A percentile compares a stretch with the other conserved stretches of the same genome.
phyloP scores from a whole-genome alignment of 2,329 filamentous ascomycete species.

The Cladosporium sp. region DNA sequence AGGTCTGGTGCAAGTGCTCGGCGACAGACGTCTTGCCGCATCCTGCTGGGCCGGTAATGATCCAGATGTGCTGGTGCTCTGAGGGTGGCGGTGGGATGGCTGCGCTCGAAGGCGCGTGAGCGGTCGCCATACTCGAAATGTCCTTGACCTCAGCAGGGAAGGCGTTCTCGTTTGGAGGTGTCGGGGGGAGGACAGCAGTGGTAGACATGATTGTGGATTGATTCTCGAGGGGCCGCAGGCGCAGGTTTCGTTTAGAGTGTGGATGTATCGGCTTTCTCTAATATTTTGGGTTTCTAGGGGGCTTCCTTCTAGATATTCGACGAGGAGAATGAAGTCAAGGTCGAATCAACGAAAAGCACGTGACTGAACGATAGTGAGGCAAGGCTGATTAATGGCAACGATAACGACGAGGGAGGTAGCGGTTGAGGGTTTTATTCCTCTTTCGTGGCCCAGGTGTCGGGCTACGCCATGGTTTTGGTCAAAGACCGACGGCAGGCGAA shows the following conservation, averaged over 20 bases:
- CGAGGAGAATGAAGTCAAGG: not conserved
- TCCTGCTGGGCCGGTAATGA: constrained; percentile 56
- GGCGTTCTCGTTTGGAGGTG: constrained; percentile 17
- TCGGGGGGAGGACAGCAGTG: constrained; percentile 12
- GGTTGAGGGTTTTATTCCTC: constrained; percentile 4
- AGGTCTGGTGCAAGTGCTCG: constrained; percentile 46
- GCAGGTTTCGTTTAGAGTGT: constrained; percentile 1
- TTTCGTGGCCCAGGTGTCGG: not conserved
- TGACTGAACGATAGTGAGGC: not conserved
- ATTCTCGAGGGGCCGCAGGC: not conserved
- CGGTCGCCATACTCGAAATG: constrained; percentile 6
- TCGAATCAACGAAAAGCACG: not conserved
- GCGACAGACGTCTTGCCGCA: constrained; percentile 58
- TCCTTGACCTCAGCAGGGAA: constrained; percentile 4
- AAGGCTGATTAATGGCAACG: not conserved
- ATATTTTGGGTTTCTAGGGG: not conserved
- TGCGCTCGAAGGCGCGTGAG: constrained; percentile 1
- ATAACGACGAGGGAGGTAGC: not conserved
- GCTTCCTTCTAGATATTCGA: not conserved
- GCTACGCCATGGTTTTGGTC: constrained; percentile 11
- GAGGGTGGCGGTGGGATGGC: constrained; percentile 22
- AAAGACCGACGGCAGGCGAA: constrained; percentile 8
- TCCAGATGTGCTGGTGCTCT: constrained; percentile 52
- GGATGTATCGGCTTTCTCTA: constrained; percentile 1
- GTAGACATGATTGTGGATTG: constrained; percentile 1